phyloP scores from a whole-genome alignment of 1,139 yeast genomes.

The Lodderomyces oxycetoniae region DNA sequence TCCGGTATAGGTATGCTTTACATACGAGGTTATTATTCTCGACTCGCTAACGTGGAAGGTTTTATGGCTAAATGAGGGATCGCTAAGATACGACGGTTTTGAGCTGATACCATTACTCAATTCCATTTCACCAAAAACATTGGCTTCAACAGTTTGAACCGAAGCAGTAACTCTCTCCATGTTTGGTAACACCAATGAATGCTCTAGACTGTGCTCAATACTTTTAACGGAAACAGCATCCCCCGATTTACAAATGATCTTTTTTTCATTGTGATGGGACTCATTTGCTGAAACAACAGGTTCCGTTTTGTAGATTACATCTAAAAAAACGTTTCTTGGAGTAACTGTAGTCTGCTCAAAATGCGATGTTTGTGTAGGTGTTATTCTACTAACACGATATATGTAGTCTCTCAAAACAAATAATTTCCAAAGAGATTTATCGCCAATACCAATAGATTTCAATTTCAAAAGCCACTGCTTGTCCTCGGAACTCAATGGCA shows the following conservation, averaged over 20 bases:
- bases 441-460: constrained; percentile 64
- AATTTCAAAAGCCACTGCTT: constrained; percentile 69
- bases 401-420: constrained; percentile 66
- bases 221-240: constrained; percentile 19
- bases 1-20: constrained; percentile 61
- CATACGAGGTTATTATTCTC: constrained; percentile 34
- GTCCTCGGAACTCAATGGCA: constrained; percentile 57
- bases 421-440: constrained; percentile 79
- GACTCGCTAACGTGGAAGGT: constrained; percentile 31
- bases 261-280: constrained; percentile 10
- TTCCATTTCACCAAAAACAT: constrained; percentile 59
- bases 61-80: constrained; percentile 19
- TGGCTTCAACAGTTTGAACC: constrained; percentile 52
- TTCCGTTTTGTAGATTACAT: constrained; percentile 49
- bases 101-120: constrained; percentile 18
- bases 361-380: background rate
- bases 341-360: constrained; percentile 5
- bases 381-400: constrained; percentile 46
- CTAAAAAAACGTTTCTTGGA: constrained; percentile 69
- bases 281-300: constrained; percentile 16
- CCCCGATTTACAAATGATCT: constrained; percentile 4
- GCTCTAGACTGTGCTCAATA: constrained; percentile 15
- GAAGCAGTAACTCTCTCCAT: constrained; percentile 43
- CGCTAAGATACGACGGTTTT: constrained; percentile 7
- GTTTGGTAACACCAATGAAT: constrained; percentile 31